Percentiles rank a stretch among this genome's conserved stretches.
Evolutionary conservation across 2,329 filamentous ascomycete genomes (phyloP).

Genomic region (Rachicladosporium sp.): DNA sequence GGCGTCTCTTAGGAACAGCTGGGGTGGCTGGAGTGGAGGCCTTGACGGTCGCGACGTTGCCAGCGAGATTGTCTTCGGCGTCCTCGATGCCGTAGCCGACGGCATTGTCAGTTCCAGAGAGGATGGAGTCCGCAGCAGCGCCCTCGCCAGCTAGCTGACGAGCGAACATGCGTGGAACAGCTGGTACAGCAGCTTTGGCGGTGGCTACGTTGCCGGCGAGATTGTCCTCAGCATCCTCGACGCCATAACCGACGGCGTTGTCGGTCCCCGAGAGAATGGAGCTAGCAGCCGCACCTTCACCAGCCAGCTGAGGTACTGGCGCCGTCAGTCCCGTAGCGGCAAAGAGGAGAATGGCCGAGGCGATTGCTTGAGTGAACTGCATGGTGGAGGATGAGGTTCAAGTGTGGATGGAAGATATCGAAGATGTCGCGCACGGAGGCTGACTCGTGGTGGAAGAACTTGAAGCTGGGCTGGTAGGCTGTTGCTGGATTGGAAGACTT

Average conservation of each 20-base stretch:
- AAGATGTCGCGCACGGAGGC: no score
- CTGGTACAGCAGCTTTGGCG: conserved; percentile 3
- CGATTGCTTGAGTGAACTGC: conserved; percentile 9
- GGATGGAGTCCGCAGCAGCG: conserved; percentile 11
- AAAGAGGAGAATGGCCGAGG: conserved; percentile 9
- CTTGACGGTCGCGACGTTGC: conserved; percentile 5
- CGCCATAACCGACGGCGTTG: conserved; percentile 12
- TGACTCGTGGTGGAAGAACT: no score
- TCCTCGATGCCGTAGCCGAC: conserved; percentile 14
- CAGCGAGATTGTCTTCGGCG: conserved; percentile 12
- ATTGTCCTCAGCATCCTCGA: conserved; percentile 12
- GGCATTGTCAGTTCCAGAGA: conserved; percentile 12
- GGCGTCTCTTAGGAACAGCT: conserved; percentile 1
- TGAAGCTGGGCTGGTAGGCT: no score
- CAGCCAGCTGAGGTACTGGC: conserved; percentile 12
- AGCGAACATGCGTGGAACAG: conserved; percentile 1
- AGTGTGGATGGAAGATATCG: no score
- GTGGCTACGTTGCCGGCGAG: conserved; percentile 5
- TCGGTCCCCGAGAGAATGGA: conserved; percentile 11
- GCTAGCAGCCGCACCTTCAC: conserved; percentile 12
- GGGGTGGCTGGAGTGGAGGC: conserved; percentile 1
- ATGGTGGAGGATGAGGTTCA: conserved; percentile 3
- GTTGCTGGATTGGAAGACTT: no score
- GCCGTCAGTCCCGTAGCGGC: conserved; percentile 6
- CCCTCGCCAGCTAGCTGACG: conserved; percentile 16